Evolutionary conservation across 371 early-diverging fungal species (phyloP), one percentile per base, ranked within the genome.

Genomic region (Rhizopus microsporus): DNA sequence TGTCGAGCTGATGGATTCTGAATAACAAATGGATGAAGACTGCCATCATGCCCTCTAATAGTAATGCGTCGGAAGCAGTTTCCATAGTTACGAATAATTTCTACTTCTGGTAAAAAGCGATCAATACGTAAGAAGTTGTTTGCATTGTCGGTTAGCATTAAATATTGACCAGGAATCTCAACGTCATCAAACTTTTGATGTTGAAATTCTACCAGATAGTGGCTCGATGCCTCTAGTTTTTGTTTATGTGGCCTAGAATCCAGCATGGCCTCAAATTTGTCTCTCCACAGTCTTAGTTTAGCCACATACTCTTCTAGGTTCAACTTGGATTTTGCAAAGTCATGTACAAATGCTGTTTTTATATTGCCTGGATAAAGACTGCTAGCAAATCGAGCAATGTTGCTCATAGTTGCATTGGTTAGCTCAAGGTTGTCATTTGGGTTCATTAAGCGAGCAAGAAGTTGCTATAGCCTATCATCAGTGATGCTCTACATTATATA

Each of bases 101-200:
- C 89, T 5, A 97, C 89, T 49, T 90, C 90, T 1, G 97, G 93
- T 67, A 90, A 74, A 77, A 98, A 97, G 10, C 97, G 86, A 58
- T 95, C 96, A 57, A 99, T 97, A 23, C 91, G 83, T 30, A 95
- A 80, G 77, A 98, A 95, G 72, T 95, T 95, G 56, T 92, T 91
- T 68, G 87, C 92, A 61, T 83, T 87, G 64, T 95, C 90, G 63
- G 84, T 86, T 51, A 93, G 80, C 79, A 90, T 63, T 59, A 95
- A 72, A 65, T 98, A 98, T 75, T 99, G 98, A 1, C 99, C 99
- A 12, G 99, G 99, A 6, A 99, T 89, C 57, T 98, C 97, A 5
- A 99, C 90, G 63, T 98, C 98, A 65, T 97, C 97, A 64, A 97
- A 96, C 72, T 93, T 94, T 57, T 94, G 92, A 72, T 96, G 93